phyloP scores from a whole-genome alignment of 257 asterid species.

The Solanum clarkiae region DNA sequence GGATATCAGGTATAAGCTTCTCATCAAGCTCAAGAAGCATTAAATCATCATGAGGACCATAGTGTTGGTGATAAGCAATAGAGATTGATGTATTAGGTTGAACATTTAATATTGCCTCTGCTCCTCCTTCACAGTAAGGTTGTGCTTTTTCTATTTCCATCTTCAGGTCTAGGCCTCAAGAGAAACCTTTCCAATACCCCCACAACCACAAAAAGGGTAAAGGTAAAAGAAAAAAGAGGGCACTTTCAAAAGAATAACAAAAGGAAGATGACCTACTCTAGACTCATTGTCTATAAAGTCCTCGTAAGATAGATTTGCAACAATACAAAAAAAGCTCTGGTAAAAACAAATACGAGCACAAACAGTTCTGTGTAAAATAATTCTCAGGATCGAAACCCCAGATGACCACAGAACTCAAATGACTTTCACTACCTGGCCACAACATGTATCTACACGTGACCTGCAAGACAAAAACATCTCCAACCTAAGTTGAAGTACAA shows the following conservation, averaged over 20 bases:
- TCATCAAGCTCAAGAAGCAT: slow-evolving; percentile 87
- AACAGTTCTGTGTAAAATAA: background rate
- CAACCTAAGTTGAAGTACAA: background rate
- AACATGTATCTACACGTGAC: background rate
- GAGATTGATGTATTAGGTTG: slow-evolving; percentile 52
- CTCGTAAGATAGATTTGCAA: background rate
- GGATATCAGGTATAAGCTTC: slow-evolving; percentile 62
- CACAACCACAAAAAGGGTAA: background rate
- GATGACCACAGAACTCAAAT: background rate
- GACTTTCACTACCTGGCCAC: background rate
- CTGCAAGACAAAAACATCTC: background rate
- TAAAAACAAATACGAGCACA: background rate
- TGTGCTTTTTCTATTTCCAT: slow-evolving; percentile 11
- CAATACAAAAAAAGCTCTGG: background rate
- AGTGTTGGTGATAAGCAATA: slow-evolving; percentile 52
- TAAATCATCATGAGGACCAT: slow-evolving; percentile 67
- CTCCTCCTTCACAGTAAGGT: slow-evolving; percentile 36
- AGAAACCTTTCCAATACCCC: background rate
- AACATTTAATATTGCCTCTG: slow-evolving; percentile 59
- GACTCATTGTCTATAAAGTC: background rate
- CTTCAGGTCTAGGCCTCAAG: background rate
- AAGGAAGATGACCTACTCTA: background rate
- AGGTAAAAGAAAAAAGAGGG: background rate
- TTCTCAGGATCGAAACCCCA: background rate
- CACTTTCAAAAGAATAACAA: background rate